phyloP scores from a whole-genome alignment of 2,329 filamentous ascomycete genomes.

The Penicillium glabrum region DNA sequence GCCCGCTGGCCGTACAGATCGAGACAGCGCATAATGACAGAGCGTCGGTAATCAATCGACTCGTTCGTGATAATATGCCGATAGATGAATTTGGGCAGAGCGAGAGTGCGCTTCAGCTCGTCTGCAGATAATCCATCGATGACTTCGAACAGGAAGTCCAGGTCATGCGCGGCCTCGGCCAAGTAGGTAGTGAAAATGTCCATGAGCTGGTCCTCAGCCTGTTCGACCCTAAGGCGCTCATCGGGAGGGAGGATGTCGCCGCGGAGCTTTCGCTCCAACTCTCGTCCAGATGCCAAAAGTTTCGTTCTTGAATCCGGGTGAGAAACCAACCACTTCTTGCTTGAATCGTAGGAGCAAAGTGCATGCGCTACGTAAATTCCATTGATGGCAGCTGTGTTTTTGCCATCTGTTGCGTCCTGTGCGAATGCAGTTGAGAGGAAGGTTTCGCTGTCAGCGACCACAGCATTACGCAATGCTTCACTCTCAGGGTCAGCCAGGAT shows the following conservation, averaged over 20 bases:
- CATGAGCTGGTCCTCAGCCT: constrained; percentile 87
- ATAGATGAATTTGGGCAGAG: constrained; percentile 81
- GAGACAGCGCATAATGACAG: constrained; percentile 78
- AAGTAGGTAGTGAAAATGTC: constrained; percentile 79
- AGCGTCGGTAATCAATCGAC: constrained; percentile 82
- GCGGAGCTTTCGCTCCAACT: constrained; percentile 73
- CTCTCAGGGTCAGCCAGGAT: constrained; percentile 76
- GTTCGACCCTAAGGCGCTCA: constrained; percentile 80
- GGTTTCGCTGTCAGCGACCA: constrained; percentile 70
- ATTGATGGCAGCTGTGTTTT: constrained; percentile 79
- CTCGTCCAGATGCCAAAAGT: constrained; percentile 67
- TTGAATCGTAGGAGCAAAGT: constrained; percentile 65
- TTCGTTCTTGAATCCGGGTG: constrained; percentile 59
- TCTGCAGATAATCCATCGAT: constrained; percentile 81
- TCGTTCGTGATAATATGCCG: constrained; percentile 77
- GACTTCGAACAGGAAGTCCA: constrained; percentile 81
- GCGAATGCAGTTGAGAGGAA: constrained; percentile 67
- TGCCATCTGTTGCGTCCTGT: constrained; percentile 64
- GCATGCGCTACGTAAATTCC: constrained; percentile 82
- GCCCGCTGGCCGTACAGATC: constrained; percentile 79
- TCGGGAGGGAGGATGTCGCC: constrained; percentile 67
- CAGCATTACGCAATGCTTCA: constrained; percentile 69
- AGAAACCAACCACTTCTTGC: constrained; percentile 64
- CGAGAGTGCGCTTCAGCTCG: constrained; percentile 74
- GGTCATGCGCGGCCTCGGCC: constrained; percentile 68